Evolutionary conservation across 768 basidiomycete species (phyloP), one percentile per base, ranked within the genome.

Genomic region (Boletus tomentosulus): DNA sequence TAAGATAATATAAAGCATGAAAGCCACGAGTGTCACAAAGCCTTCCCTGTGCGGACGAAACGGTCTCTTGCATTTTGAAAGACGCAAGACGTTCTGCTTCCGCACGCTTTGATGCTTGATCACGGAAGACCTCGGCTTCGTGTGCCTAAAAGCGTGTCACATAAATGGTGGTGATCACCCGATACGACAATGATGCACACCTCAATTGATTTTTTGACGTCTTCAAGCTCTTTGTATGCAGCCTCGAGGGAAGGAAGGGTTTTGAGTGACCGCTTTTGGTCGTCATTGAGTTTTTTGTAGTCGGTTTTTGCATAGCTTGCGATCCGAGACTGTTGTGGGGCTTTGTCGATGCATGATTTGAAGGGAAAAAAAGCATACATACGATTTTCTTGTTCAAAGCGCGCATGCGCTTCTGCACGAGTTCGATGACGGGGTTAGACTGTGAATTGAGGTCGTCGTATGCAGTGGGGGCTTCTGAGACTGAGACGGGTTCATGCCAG

Each of bases 311-410:
- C 80, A 67, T 96, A 94, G 10, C 75, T 71, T 46, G 84, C 76
- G 76, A 91, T 82, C 57, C 92, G 83, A 56, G 78, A 76, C 93
- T 95, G 60, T 37, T 28, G 48, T 38, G 33, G 42, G 50, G 51
- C 50, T 30, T 60, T 46, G 57, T 48, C 35, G 35, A 38, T 33
- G 45, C 58, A 22, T 63, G 50, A 53, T 6, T 19, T 47, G 28
- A 35, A 16, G 28, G 31, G 58, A n/a, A 60, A 73, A 41, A 34
- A 33, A 19, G 16, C 1, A 19, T 19, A 74, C 82, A 60, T 66
- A 90, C 91, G 57, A 93, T 89, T 73, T 94, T 95, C 77, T 94
- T 94, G 50, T 77, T 79, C 22, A 89, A 79, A 38, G 80, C 76
- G 59, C 90, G 89, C 64, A 89, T 71, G 47, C 92, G 80, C 73